Evolutionary conservation across 768 basidiomycete genomes (phyloP).

Genomic region (Tricholoma furcatifolium): DNA sequence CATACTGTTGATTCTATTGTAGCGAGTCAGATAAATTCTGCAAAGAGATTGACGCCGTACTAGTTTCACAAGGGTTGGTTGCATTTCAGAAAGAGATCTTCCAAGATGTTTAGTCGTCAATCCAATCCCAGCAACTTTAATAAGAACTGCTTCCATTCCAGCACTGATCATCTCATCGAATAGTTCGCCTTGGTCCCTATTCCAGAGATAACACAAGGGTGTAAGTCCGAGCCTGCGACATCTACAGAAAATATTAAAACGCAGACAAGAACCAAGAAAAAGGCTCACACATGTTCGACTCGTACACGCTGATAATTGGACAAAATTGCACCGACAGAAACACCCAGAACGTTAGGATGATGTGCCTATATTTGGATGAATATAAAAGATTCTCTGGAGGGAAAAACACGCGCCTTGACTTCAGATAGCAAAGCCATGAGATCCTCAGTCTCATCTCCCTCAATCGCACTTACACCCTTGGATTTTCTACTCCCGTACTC

Average conservation of each 20-base stretch:
- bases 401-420: slow-evolving; percentile 62
- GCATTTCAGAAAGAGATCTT: slow-evolving; percentile 70
- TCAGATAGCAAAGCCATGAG: slow-evolving; percentile 66
- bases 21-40: background rate
- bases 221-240: slow-evolving; percentile 80
- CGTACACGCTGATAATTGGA: slow-evolving; percentile 97
- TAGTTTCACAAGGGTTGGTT: slow-evolving; percentile 67
- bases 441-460: slow-evolving; percentile 97
- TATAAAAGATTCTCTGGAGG: background rate
- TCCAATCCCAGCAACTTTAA: slow-evolving; percentile 96
- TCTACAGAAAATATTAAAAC: slow-evolving; percentile 34
- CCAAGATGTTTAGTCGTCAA: slow-evolving; percentile 77
- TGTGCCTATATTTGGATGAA: slow-evolving; percentile 41
- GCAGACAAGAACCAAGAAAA: background rate
- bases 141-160: slow-evolving; percentile 78
- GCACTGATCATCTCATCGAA: slow-evolving; percentile 83
- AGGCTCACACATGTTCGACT: slow-evolving; percentile 91
- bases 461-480: slow-evolving; percentile 43
- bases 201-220: slow-evolving; percentile 90
- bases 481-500: slow-evolving; percentile 80
- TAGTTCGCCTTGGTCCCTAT: slow-evolving; percentile 83
- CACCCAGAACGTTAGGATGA: slow-evolving; percentile 81
- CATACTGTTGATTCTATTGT: slow-evolving; percentile 74
- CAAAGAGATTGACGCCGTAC: slow-evolving; percentile 37
- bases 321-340: slow-evolving; percentile 94